Base-by-base conservation (phyloP, 179 eudicot genomes). In the Beta lomatogona region DNA sequence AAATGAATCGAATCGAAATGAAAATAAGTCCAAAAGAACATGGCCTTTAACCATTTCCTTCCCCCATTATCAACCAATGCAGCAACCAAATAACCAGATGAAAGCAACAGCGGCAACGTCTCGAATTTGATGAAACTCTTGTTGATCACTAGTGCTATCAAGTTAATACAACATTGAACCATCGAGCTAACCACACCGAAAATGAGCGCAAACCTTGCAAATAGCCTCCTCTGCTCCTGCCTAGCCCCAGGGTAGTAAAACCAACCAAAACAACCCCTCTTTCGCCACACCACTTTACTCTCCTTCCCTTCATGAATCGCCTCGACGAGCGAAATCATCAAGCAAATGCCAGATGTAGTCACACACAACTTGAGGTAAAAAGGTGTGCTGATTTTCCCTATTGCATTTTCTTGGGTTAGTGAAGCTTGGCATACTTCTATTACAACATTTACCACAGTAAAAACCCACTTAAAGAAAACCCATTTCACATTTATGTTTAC, bases 401-500 rank as follows among this genome's bases (percentile, higher is more conserved):
- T 25, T n/a, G 68, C 50, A 31, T 19, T 70, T 65, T 55, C 76
- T 58, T 79, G 81, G n/a, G 63, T 66, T 6, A 64, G 4, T 11
- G 45, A 11, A 25, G 75, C 81, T 69, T 79, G 81, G 50, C 75
- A n/a, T 2, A 70, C 53, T 61, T 79, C 81, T 18, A 79, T 11
- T 22, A 72, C 61, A 53, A 79, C 66, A 70, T 79, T 79, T 58
- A 79, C 19, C 75, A 70, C 25, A 0, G 61, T 60, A 14, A 79
- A 79, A 8, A n/a, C 41, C 67, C 50, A 46, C 50, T 46, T 46
- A 46, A 46, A 46, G 50, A 46, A 46, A 46, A 46, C 1, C 73
- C 54, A 70, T 70, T 70, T 70, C 73, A 6, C 21, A 60, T 45
- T 7, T 0, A 5, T 70, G 45, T 36, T 9, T 18, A 2, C 14